phyloP scores from a whole-genome alignment of 208 protist genomes.

The Trypanosoma scelopori region DNA sequence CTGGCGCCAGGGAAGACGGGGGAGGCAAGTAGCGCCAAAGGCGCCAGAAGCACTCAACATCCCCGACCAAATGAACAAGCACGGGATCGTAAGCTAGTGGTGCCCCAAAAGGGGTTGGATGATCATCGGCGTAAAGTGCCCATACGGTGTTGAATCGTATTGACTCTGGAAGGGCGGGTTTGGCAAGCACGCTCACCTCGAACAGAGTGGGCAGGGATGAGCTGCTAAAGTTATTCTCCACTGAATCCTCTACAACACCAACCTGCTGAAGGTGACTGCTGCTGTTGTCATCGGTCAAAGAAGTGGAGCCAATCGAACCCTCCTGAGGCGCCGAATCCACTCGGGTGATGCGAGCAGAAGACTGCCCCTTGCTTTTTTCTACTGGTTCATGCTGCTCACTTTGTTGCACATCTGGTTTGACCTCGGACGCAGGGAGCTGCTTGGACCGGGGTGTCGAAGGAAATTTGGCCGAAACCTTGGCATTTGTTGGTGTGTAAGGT shows the following conservation, averaged over 20 bases:
- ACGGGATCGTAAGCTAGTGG: conserved; percentile 61
- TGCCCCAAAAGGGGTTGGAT: conserved; percentile 36
- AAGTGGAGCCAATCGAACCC: conserved; percentile 13
- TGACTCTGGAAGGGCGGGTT: conserved; percentile 38
- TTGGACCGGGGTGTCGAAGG: conserved; percentile 1
- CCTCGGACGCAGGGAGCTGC: not conserved
- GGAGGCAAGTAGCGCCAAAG: conserved; percentile 75
- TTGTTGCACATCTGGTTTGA: not conserved
- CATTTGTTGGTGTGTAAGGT: conserved; percentile 35
- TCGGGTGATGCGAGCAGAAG: not conserved
- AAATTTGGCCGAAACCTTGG: conserved; percentile 22
- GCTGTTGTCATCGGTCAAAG: conserved; percentile 6
- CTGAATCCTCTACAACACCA: conserved; percentile 2
- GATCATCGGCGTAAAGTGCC: conserved; percentile 82
- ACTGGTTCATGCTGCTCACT: not conserved
- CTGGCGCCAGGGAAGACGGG: conserved; percentile 49
- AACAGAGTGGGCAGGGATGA: conserved; percentile 20
- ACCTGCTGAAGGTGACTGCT: conserved; percentile 2
- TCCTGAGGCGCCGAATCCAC: conserved; percentile 6
- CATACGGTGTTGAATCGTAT: conserved; percentile 69
- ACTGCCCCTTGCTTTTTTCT: not conserved
- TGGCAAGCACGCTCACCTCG: conserved; percentile 7
- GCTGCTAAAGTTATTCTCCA: conserved; percentile 28
- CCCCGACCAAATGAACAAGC: conserved; percentile 61
- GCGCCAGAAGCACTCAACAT: conserved; percentile 82